A percentile compares a stretch with the other conserved stretches of the same genome.
Evolutionary conservation across 495 filamentous ascomycete genomes (phyloP).

Genomic region (Aspergillus coremiiformis): DNA sequence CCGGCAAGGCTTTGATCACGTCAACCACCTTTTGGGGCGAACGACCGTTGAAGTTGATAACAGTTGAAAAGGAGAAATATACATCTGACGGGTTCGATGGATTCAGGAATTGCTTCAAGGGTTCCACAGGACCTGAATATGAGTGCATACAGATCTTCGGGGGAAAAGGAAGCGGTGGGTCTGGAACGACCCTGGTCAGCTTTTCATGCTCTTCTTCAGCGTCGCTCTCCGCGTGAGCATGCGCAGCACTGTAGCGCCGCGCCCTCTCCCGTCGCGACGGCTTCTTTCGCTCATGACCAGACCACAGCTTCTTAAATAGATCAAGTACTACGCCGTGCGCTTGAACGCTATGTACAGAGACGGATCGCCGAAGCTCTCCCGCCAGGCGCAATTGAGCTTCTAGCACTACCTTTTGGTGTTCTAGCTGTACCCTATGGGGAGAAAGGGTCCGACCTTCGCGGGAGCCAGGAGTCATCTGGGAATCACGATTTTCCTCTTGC

Average conservation of each 20-base stretch:
- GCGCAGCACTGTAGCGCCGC: slow-evolving; percentile 28
- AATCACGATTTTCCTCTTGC: slow-evolving; percentile 45
- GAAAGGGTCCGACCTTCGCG: slow-evolving; percentile 70
- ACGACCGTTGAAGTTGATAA: slow-evolving; percentile 66
- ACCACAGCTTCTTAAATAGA: slow-evolving; percentile 67
- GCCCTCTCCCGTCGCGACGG: slow-evolving; percentile 56
- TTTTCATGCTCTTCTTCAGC: slow-evolving; percentile 24
- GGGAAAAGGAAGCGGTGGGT: slow-evolving; percentile 58
- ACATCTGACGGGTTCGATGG: slow-evolving; percentile 67
- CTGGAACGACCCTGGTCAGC: slow-evolving; percentile 22
- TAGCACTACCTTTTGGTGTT: slow-evolving; percentile 71
- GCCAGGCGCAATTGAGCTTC: slow-evolving; percentile 80
- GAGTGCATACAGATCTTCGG: slow-evolving; percentile 92
- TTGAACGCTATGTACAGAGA: slow-evolving; percentile 86
- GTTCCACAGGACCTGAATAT: slow-evolving; percentile 73
- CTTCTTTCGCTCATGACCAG: slow-evolving; percentile 66
- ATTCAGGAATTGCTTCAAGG: slow-evolving; percentile 69
- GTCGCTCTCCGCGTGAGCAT: slow-evolving; percentile 25
- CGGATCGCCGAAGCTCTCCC: slow-evolving; percentile 70
- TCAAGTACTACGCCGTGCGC: slow-evolving; percentile 80
- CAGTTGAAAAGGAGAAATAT: slow-evolving; percentile 82
- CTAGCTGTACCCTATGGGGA: slow-evolving; percentile 64
- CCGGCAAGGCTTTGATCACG: slow-evolving; percentile 67
- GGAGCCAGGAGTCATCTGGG: slow-evolving; percentile 66
- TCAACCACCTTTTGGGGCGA: slow-evolving; percentile 47